Evolutionary conservation across 768 basidiomycete species (phyloP), one percentile per base, ranked within the genome.

Genomic region (Amanita jacksonii): DNA sequence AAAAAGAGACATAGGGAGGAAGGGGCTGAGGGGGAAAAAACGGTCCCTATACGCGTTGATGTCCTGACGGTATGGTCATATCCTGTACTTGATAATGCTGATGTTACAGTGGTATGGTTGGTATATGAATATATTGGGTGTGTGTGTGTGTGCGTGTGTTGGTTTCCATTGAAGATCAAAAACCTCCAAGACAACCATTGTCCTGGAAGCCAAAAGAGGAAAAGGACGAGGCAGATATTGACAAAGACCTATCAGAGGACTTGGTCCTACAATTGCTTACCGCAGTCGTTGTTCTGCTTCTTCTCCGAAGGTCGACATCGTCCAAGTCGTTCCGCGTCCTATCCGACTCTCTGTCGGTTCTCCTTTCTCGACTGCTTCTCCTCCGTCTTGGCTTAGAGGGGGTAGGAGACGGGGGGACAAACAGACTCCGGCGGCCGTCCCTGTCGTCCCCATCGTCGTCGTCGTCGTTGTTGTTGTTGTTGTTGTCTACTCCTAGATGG

Each of bases 171-270:
- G 15, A 16, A 6, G 6, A 3, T 57, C 54, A 70, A 54, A 70
- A 70, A n/a, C 68, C 68, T 33, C 67, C 68, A 6, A 70, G 58
- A 41, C 68, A 70, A 13, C 67, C 63, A 52, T 69, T 65, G 47
- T 69, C 67, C 30, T 54, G 48, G 12, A 53, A 38, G 24, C 55
- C 53, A 47, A 68, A 60, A 19, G 54, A 53, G 3, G 55, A 53
- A 39, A 49, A n/a, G n/a, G n/a, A 43, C 39, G 47, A 37, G 27
- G 42, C 48, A 48, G 43, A 25, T 24, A 43, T 33, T 38, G 52
- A 38, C 38, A 55, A 49, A 35, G 52, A 52, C 33, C 46, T 53
- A 16, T 38, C 42, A 25, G 50, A 51, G 2, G 39, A 52, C 25
- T 42, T 42, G 2, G 48, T 49, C 45, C 41, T 53, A 37, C 52